Evolutionary conservation across 192 early-diverging fungal species (phyloP), one percentile per base, ranked within the genome.

Genomic region (Bifiguratus adelaidae): DNA sequence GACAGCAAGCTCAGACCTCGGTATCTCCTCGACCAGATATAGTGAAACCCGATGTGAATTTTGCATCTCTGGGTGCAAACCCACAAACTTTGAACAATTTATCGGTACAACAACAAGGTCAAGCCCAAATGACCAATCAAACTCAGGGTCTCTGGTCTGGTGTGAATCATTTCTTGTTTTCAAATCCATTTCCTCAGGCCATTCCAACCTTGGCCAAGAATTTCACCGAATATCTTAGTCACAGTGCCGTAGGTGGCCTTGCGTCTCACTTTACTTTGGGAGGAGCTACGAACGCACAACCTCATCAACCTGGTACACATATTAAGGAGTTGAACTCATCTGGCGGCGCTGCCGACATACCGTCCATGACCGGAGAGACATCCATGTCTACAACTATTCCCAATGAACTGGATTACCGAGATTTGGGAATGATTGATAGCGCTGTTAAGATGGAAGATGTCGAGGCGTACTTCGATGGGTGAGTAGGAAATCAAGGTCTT

Each of bases 171-270:
- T 18, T 23, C 22, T 41, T 48, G 7, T 42, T 55, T 16, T 33
- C 47, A 23, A 61, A 61, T 26, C 48, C 53, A 30, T 27, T 61
- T 19, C 53, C 48, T 12, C 60, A 49, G 22, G 41, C 60, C 11
- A 60, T 60, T n/a, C 58, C 58, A 11, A 53, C 46, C 8, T 29
- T 60, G 3, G 47, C 58, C 1, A 46, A 41, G 29, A 60, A 60
- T 37, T 60, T 60, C 16, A 60, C 58, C 20, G 58, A 60, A 18
- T 54, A 60, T 44, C 22, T 54, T 13, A 34, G 48, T 21, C 19
- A 37, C 21, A 50, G 51, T 18, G 48, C 55, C n/a, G 44, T 38
- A 16, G 47, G 47, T 41, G 13, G 40, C 30, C 51, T 43, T 8
- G 34, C 43, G 3, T 29, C 32, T 44, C 43, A 52, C 32, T 35